Base-by-base conservation (phyloP, 1,284 basidiomycete species). In the Vanrija pseudolonga region DNA sequence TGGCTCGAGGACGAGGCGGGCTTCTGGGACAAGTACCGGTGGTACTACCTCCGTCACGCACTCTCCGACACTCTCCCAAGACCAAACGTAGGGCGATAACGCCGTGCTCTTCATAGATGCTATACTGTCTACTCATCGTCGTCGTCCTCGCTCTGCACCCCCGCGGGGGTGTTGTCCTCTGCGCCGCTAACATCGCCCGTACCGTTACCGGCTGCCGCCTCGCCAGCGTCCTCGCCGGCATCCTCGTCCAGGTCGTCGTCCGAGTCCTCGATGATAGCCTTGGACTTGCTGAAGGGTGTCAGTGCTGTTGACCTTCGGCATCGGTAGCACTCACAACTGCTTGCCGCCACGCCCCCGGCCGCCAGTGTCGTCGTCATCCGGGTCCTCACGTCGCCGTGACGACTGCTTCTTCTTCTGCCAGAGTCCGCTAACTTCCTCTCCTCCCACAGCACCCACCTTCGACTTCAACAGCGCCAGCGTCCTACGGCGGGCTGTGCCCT, bases 251-350 rank as follows among this genome's bases (percentile, higher is more conserved):
- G 57, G 14, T 68, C 68, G 17, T 71, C 69, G 47, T 70, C 68
- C 14, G 69, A 72, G 55, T 72, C 69, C 49, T 65, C 65, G 45
- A 75, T 75, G 53, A 63, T 64, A 4, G 66, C 73, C 60, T 75
- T 75, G 19, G 72, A 74, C 65, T 75, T 75, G 57, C 32, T 32
- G 32, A 14, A 12, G 32, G 12, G 32, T 12, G 32, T 32, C 32
- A 32, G 32, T 15, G 14, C 11, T 32, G 11, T 14, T 11, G 14
- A 32, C 2, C 4, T 12, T 14, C 11, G 2, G 12, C 12, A 15
- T n/a, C n/a, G n/a, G n/a, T 5, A 14, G 32, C 32, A 32, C 32
- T 32, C 11, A 32, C 32, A 64, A 71, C 59, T 67, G 62, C 53
- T 70, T 69, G 7, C 68, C 70, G 51, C 63, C 57, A 53, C 67